Evolutionary conservation across 257 asterid genomes (phyloP).

Genomic region (Solanum virginianum): DNA sequence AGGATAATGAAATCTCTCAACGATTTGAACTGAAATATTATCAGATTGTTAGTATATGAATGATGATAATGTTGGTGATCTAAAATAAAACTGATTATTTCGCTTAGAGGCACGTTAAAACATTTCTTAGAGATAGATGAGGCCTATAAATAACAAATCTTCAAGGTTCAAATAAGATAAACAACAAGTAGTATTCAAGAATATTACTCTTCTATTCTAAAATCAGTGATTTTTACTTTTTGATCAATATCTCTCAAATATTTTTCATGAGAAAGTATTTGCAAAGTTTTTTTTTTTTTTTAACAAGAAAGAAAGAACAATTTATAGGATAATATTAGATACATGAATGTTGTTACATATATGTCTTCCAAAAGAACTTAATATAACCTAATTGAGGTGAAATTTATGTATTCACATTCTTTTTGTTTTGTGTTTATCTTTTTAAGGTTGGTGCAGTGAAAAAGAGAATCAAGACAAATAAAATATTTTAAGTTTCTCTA

Average conservation of each 20-base stretch:
- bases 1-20: neutral
- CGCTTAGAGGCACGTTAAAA: neutral
- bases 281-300: neutral
- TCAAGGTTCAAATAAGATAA: neutral
- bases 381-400: too few species aligned
- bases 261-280: too few species aligned
- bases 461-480: too few species aligned
- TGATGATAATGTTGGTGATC: too few species aligned
- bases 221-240: neutral
- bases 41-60: neutral
- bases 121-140: neutral
- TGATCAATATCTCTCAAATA: neutral
- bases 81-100: too few species aligned
- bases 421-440: too few species aligned
- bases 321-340: neutral
- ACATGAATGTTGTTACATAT: neutral
- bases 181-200: neutral
- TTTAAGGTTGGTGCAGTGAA: too few species aligned
- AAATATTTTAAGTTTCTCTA: too few species aligned
- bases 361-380: neutral
- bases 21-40: neutral
- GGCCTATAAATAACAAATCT: neutral
- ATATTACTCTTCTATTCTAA: neutral
- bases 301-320: neutral
- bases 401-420: too few species aligned